Percentiles rank a stretch among this genome's conserved stretches.
Evolutionary conservation across 306 rosid genomes (phyloP).

Genomic region (Lablab purpureus): DNA sequence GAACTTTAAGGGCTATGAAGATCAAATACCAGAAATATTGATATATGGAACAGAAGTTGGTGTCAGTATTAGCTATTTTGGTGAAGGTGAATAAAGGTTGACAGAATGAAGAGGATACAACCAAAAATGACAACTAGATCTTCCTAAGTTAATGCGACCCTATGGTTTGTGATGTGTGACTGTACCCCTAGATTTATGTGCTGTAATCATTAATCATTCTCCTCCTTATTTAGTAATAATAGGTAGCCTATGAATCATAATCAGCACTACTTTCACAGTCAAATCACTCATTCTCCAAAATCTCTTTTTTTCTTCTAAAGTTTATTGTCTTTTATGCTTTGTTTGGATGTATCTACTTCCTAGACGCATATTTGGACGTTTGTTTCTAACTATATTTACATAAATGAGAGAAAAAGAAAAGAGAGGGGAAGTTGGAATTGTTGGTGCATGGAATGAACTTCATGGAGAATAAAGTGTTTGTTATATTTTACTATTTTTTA

Average conservation of each 20-base stretch:
- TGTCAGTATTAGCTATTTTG: background rate
- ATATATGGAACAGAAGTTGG: background rate
- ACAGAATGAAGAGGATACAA: background rate
- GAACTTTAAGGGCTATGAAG: background rate
- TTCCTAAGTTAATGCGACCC: background rate
- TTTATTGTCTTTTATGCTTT: background rate
- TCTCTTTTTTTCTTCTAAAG: background rate
- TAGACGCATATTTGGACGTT: too few species aligned
- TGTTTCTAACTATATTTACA: too few species aligned
- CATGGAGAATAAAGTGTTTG: too few species aligned
- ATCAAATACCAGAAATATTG: background rate
- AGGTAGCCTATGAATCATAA: background rate
- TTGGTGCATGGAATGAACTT: too few species aligned
- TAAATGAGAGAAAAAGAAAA: too few species aligned
- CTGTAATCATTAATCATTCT: background rate
- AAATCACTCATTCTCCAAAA: background rate
- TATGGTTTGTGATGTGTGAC: background rate
- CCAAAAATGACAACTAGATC: background rate
- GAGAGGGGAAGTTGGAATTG: too few species aligned
- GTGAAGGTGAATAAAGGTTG: background rate
- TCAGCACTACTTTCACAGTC: background rate
- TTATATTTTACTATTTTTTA: too few species aligned
- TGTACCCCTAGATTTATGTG: background rate
- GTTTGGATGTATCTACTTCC: too few species aligned
- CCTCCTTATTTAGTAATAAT: background rate